phyloP scores from a whole-genome alignment of 2,329 filamentous ascomycete genomes.

The Verruconis gallopava region DNA sequence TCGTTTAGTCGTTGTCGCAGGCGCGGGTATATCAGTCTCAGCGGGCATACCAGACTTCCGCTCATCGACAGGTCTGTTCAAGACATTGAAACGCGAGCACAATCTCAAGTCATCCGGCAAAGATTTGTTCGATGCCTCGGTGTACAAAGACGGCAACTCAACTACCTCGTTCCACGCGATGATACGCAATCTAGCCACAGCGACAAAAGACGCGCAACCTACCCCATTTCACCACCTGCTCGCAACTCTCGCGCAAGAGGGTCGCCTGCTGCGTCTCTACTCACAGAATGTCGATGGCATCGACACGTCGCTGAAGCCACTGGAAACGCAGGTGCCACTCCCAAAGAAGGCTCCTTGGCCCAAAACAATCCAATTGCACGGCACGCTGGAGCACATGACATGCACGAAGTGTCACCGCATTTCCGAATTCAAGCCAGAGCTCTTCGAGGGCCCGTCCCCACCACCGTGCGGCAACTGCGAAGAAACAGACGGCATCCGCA shows the following conservation, averaged over 20 bases:
- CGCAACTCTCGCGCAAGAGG: slow-evolving; percentile 77
- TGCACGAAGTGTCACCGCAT: slow-evolving; percentile 83
- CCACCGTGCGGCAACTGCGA: slow-evolving; percentile 68
- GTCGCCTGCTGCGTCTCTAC: slow-evolving; percentile 78
- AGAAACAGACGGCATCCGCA: slow-evolving; percentile 62
- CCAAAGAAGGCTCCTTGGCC: slow-evolving; percentile 84
- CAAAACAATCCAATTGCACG: slow-evolving; percentile 82
- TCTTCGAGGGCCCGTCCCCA: slow-evolving; percentile 75
- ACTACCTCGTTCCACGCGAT: slow-evolving; percentile 91
- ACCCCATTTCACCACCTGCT: slow-evolving; percentile 90
- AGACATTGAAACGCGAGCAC: slow-evolving; percentile 69
- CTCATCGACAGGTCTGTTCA: slow-evolving; percentile 81
- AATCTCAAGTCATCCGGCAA: slow-evolving; percentile 90
- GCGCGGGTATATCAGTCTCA: slow-evolving; percentile 91
- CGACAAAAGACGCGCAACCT: slow-evolving; percentile 64
- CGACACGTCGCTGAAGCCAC: slow-evolving; percentile 68
- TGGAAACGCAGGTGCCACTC: slow-evolving; percentile 70
- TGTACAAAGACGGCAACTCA: slow-evolving; percentile 83
- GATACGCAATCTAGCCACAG: slow-evolving; percentile 75
- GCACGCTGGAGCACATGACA: slow-evolving; percentile 88
- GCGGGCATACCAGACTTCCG: slow-evolving; percentile 97
- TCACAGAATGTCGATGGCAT: slow-evolving; percentile 96
- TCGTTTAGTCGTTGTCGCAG: slow-evolving; percentile 63
- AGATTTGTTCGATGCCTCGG: slow-evolving; percentile 90
- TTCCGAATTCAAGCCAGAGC: slow-evolving; percentile 58